Evolutionary conservation across 441 rosid species (phyloP).

Genomic region (Pelargonium australe): DNA sequence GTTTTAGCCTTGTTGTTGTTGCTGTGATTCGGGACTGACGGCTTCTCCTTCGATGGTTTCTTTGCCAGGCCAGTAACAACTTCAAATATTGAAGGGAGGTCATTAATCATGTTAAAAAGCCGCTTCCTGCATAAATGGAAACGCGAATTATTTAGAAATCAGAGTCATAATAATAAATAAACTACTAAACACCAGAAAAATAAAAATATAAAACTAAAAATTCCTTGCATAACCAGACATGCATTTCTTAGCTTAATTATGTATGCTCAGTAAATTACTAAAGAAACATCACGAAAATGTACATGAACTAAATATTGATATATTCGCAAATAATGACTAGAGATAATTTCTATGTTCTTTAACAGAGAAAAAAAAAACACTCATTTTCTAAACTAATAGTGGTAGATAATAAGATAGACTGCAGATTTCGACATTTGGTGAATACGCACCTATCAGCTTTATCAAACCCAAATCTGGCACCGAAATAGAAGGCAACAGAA

Average conservation of each 20-base stretch:
- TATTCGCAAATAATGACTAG: too few species aligned
- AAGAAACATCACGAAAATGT: too few species aligned
- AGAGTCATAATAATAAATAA: constrained; percentile 10
- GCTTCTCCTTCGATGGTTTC: constrained; percentile 51
- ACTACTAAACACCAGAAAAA: background rate
- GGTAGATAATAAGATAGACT: background rate
- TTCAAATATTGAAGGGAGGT: constrained; percentile 74
- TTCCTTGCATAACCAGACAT: too few species aligned
- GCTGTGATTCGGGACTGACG: constrained; percentile 46
- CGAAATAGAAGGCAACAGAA: constrained; percentile 83
- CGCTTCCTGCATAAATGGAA: constrained; percentile 56
- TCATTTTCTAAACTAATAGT: background rate
- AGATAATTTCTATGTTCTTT: too few species aligned
- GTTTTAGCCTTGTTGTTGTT: constrained; percentile 32
- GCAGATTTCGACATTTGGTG: background rate
- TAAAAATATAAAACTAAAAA: background rate
- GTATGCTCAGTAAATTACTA: too few species aligned
- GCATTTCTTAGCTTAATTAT: too few species aligned
- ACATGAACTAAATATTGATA: too few species aligned
- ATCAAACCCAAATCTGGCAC: constrained; percentile 84
- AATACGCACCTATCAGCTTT: constrained; percentile 71
- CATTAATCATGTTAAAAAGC: constrained; percentile 87
- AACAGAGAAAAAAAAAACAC: background rate
- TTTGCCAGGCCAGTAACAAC: constrained; percentile 67
- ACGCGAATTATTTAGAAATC: background rate